Conservation (phyloP, 2,329 filamentous ascomycete genomes). For the Akanthomyces lecanii region DNA sequence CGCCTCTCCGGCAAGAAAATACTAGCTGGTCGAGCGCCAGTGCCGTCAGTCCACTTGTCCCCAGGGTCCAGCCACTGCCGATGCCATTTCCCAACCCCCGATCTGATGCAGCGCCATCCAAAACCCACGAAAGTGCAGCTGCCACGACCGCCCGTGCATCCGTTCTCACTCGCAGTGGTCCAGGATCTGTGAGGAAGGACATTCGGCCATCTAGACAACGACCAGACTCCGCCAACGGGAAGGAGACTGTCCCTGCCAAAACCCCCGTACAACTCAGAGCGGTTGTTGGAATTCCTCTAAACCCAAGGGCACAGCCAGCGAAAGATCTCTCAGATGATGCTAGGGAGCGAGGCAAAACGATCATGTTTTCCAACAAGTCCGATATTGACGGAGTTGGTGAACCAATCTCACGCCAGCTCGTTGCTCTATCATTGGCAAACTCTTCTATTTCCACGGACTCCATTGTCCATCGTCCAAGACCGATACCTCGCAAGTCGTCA, state of each 20-base stretch:
- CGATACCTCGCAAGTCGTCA: slow-evolving; percentile 47
- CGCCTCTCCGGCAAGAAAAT: slow-evolving; percentile 2
- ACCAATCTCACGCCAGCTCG: background rate
- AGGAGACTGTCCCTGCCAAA: slow-evolving; percentile 27
- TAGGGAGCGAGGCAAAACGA: slow-evolving; percentile 24
- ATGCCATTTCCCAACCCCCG: slow-evolving; percentile 2
- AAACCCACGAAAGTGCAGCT: background rate
- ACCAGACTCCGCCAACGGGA: slow-evolving; percentile 21
- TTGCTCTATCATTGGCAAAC: slow-evolving; percentile 6
- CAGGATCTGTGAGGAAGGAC: slow-evolving; percentile 25
- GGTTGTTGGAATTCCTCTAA: slow-evolving; percentile 44
- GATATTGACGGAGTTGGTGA: slow-evolving; percentile 14
- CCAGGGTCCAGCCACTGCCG: slow-evolving; percentile 13
- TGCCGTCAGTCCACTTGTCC: slow-evolving; percentile 10
- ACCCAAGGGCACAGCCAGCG: slow-evolving; percentile 34
- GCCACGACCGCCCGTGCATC: slow-evolving; percentile 18
- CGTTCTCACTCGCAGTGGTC: slow-evolving; percentile 28
- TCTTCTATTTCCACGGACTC: slow-evolving; percentile 27
- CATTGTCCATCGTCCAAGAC: slow-evolving; percentile 52
- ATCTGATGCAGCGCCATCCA: background rate
- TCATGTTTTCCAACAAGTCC: slow-evolving; percentile 2
- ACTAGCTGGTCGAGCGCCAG: background rate
- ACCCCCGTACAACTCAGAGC: slow-evolving; percentile 41
- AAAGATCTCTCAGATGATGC: slow-evolving; percentile 48
- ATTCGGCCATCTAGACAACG: slow-evolving; percentile 31